Percentiles rank a stretch among this genome's conserved stretches.
Evolutionary conservation across 257 asterid species (phyloP).

Genomic region (Solanum commersonii): DNA sequence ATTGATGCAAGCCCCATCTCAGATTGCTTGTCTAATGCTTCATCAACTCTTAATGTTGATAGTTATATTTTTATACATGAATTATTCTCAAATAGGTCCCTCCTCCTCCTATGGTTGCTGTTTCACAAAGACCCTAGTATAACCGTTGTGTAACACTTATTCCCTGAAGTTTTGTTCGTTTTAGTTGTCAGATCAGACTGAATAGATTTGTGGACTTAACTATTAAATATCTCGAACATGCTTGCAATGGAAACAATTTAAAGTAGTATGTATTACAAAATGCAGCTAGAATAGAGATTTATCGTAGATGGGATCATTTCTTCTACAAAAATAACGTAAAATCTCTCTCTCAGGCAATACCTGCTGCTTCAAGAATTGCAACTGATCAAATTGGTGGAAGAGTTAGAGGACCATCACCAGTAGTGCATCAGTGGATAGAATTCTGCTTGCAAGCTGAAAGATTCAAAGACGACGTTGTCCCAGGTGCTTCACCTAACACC

Average conservation of each 20-base stretch:
- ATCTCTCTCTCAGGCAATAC: slow-evolving; percentile 44
- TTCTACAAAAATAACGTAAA: neutral
- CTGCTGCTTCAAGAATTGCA: slow-evolving; percentile 44
- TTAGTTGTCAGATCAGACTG: neutral
- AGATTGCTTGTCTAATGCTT: neutral
- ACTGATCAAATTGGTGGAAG: slow-evolving; percentile 71
- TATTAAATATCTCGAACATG: neutral
- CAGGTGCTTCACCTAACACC: slow-evolving; percentile 70
- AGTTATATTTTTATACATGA: neutral
- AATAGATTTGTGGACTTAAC: neutral
- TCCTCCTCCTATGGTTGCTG: neutral
- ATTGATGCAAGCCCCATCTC: neutral
- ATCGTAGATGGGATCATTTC: neutral
- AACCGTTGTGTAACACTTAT: neutral
- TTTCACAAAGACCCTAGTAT: neutral
- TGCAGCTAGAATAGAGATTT: neutral
- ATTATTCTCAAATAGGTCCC: neutral
- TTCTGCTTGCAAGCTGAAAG: slow-evolving; percentile 79
- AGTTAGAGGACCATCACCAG: slow-evolving; percentile 79
- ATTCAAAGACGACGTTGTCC: slow-evolving; percentile 46
- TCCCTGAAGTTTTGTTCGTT: neutral
- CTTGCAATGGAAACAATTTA: neutral
- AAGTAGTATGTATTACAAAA: neutral
- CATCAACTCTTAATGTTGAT: neutral
- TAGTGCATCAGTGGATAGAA: slow-evolving; percentile 76